Conservation (phyloP, 1,284 basidiomycete genomes). For the Puccinia brachypodii region DNA sequence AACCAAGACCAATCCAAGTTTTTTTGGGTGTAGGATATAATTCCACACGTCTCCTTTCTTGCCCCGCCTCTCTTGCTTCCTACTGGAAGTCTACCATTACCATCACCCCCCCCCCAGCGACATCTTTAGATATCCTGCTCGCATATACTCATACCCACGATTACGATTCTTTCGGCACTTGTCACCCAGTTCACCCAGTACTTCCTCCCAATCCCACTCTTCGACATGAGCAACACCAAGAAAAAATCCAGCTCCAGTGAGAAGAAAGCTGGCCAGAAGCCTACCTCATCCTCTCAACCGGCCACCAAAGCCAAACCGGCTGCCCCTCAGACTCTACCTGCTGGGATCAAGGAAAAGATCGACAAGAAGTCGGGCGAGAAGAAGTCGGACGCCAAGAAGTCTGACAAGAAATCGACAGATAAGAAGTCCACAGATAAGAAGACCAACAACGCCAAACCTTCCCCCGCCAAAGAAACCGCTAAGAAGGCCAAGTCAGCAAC, state of each 20-base stretch:
- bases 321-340: slow-evolving; percentile 29
- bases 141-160: no score
- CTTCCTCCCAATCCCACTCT: not conserved
- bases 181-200: not conserved
- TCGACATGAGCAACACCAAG: slow-evolving; percentile 11
- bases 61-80: not conserved
- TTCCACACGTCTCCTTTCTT: not conserved
- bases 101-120: not conserved
- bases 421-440: not conserved
- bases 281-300: slow-evolving; percentile 36
- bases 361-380: slow-evolving; percentile 24
- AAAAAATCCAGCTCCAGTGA: slow-evolving; percentile 11
- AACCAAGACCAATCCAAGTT: not conserved
- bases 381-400: not conserved
- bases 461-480: not conserved
- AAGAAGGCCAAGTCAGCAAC: not conserved
- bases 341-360: slow-evolving; percentile 28
- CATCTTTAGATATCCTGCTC: no score
- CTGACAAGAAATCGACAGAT: not conserved
- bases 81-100: not conserved
- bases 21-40: not conserved
- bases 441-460: not conserved
- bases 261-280: slow-evolving; percentile 28
- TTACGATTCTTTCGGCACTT: not conserved
- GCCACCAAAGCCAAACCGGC: slow-evolving; percentile 26